Base-by-base conservation (phyloP, 768 basidiomycete genomes). In the Amanita inopinata region DNA sequence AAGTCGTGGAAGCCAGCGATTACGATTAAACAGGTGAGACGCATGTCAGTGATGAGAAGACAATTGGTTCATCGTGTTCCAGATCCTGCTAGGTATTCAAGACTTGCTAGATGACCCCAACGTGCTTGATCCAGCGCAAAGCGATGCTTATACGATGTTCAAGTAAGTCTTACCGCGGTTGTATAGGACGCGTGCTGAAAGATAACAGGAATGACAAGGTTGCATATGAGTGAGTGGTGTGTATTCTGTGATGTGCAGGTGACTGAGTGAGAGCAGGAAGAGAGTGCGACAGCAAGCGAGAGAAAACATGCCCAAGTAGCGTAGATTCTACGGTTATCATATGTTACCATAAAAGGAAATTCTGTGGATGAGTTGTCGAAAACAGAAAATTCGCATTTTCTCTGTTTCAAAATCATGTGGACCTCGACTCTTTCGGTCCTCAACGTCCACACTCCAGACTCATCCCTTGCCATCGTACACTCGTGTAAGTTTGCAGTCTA, bases 1-100 rank as follows among this genome's bases (percentile, higher is more conserved):
- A 98, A 99, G 61, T 83, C 83, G 1, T 99, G 96, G 96, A 97
- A 97, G 58, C 92, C 96, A 18, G 88, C 92, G 5, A 97, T 99
- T 53, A 98, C 96, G 1, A 92, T 99, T 65, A 99, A 98, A 62
- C 96, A 98, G 74, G 94, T 86, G 18, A 28, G 64, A 50, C 24
- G 43, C 34, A 27, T 34, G 23, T 8, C 23, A 36, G 31, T 14
- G n/a, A 15, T n/a, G 33, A 3, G 18, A 34, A 5, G 25, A 31
- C 4, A 34, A 46, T 14, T 15, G 10, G 20, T 47, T 31, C 37
- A 47, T 19, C 14, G 35, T 33, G 12, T 45, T 23, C 20, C 54
- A 99, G 96, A 93, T 99, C 52, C 66, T 96, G 19, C 70, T 97
- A 8, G 96, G 96, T 43, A 87, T 99, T 38, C 96, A 99, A 61